A percentile compares a stretch with the other conserved stretches of the same genome.
Conservation (phyloP, 352 stramenopile genomes). For the Thalassiosira hispida region DNA sequence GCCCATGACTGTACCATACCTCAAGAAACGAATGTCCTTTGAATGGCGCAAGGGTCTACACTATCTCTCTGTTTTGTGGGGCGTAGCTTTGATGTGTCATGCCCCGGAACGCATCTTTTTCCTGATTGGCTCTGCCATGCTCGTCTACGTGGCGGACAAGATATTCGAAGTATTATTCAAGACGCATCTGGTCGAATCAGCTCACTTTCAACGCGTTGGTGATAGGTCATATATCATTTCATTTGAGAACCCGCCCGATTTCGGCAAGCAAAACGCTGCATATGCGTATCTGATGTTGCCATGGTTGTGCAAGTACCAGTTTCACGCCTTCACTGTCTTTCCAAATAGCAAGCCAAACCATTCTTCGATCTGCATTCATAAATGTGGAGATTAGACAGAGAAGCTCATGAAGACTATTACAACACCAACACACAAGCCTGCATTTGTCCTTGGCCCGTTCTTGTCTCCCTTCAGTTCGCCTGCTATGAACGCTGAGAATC, state of each 20-base stretch:
- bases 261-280: constrained; percentile 47
- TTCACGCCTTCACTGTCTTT: constrained; percentile 60
- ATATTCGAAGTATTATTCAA: constrained; percentile 34
- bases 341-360: constrained; percentile 37
- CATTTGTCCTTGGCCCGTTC: constrained; percentile 42
- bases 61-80: constrained; percentile 55
- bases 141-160: constrained; percentile 45
- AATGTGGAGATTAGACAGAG: constrained; percentile 48
- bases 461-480: constrained; percentile 48
- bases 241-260: constrained; percentile 59
- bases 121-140: constrained; percentile 47
- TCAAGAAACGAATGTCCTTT: constrained; percentile 53
- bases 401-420: constrained; percentile 47
- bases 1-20: constrained; percentile 49
- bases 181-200: constrained; percentile 48
- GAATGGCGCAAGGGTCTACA: constrained; percentile 58
- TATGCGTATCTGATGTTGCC: constrained; percentile 61
- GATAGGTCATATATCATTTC: constrained; percentile 41
- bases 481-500: constrained; percentile 51
- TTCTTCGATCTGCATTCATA: constrained; percentile 53
- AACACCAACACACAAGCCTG: constrained; percentile 44
- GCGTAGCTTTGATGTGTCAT: constrained; percentile 43
- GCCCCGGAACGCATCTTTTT: constrained; percentile 56
- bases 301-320: constrained; percentile 56
- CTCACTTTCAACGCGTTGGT: constrained; percentile 48